Evolutionary conservation across 1,284 basidiomycete species (phyloP).

Genomic region (Quambalaria eucalypti): DNA sequence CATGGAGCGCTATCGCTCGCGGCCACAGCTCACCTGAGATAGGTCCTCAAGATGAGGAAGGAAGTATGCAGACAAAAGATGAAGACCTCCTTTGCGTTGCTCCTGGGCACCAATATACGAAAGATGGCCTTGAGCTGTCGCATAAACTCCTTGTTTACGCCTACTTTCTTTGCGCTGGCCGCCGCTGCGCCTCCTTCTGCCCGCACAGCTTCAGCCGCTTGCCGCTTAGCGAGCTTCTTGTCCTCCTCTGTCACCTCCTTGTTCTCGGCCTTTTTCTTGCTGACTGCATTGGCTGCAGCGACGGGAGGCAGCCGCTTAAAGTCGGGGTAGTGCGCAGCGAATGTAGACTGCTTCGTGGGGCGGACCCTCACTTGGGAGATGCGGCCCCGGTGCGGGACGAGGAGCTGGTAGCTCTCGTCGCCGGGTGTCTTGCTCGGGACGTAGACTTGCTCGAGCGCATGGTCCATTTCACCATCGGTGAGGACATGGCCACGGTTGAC

Average conservation of each 20-base stretch:
- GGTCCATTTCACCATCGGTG: conserved; percentile 8
- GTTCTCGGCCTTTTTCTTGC: conserved; percentile 15
- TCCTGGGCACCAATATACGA: conserved; percentile 37
- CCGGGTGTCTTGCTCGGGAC: conserved; percentile 1
- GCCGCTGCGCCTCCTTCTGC: conserved; percentile 34
- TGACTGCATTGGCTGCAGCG: conserved; percentile 7
- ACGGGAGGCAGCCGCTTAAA: conserved; percentile 36
- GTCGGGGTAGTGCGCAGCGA: conserved; percentile 37
- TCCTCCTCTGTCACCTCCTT: conserved; percentile 10
- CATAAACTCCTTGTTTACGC: conserved; percentile 68
- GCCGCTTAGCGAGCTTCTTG: conserved; percentile 8
- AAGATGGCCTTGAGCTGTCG: conserved; percentile 51
- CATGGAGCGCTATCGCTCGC: background rate
- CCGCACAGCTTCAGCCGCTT: conserved; percentile 29
- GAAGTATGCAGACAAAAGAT: conserved; percentile 71
- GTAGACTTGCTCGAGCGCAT: conserved; percentile 40
- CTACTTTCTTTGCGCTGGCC: conserved; percentile 42
- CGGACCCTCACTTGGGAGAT: conserved; percentile 46
- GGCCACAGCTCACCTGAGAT: conserved; percentile 13
- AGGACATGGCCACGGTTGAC: background rate
- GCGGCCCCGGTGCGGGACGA: conserved; percentile 34
- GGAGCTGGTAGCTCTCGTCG: conserved; percentile 29
- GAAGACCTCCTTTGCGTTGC: conserved; percentile 59
- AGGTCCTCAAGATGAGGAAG: conserved; percentile 76
- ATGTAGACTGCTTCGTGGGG: conserved; percentile 43